A percentile compares a stretch with the other conserved stretches of the same genome.
Evolutionary conservation across 345 rosid species (phyloP).

Genomic region (Eucalyptus tenuipes): DNA sequence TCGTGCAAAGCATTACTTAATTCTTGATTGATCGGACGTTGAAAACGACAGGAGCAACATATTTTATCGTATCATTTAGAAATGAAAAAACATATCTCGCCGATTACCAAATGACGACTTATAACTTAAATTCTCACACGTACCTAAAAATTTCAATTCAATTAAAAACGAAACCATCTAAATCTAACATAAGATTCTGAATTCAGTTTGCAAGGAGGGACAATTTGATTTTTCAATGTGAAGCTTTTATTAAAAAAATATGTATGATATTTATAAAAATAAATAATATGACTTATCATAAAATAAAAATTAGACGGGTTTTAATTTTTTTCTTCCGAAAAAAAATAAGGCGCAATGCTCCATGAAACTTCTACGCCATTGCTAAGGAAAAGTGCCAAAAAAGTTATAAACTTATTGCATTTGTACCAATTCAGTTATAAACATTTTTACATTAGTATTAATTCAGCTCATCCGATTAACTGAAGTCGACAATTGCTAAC

Average conservation of each 20-base stretch:
- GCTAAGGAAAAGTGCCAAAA: rapidly evolving
- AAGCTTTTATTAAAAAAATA: neutral
- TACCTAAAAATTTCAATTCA: neutral
- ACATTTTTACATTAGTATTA: too few species aligned
- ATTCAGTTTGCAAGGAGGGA: neutral
- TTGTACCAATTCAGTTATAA: rapidly evolving
- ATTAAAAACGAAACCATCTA: neutral
- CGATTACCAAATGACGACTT: neutral
- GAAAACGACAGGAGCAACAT: neutral
- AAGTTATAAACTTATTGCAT: rapidly evolving
- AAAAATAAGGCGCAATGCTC: neutral
- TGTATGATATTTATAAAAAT: neutral
- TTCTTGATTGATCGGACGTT: neutral
- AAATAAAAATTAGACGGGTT: neutral
- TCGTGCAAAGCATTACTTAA: neutral
- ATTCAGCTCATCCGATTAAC: rapidly evolving
- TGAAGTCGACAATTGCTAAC: rapidly evolving
- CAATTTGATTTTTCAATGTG: neutral
- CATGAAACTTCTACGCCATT: neutral
- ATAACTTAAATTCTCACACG: neutral
- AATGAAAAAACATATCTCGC: neutral
- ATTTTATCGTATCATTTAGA: neutral
- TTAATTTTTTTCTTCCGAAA: neutral
- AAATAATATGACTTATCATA: neutral
- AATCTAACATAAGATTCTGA: neutral